Evolutionary conservation across 2,329 filamentous ascomycete species (phyloP).

Genomic region (Blumeriella jaapii): DNA sequence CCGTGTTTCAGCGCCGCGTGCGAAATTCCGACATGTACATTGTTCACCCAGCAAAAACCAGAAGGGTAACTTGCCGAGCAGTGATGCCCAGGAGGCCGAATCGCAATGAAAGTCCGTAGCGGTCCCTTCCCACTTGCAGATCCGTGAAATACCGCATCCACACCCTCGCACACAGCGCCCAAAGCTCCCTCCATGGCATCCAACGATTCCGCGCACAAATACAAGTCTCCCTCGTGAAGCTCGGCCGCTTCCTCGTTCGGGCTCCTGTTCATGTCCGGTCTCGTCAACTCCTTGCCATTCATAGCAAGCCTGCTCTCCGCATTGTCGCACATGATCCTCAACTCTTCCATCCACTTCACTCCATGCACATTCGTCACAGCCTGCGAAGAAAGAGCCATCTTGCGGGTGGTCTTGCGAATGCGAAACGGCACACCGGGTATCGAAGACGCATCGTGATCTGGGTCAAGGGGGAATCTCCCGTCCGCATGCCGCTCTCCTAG

Average conservation of each 20-base stretch:
- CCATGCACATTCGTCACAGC: conserved; percentile 89
- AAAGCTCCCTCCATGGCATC: conserved; percentile 83
- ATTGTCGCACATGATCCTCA: conserved; percentile 71
- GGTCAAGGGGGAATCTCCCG: conserved; percentile 55
- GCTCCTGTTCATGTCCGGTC: conserved; percentile 50
- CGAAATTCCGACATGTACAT: conserved; percentile 93
- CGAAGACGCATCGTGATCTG: conserved; percentile 39
- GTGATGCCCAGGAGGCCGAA: conserved; percentile 89
- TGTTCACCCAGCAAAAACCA: conserved; percentile 98
- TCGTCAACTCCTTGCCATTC: conserved; percentile 65
- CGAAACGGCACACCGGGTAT: conserved; percentile 62
- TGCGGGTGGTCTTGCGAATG: conserved; percentile 69
- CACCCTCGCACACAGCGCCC: conserved; percentile 85
- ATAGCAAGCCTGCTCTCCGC: conserved; percentile 68
- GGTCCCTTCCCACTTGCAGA: conserved; percentile 38
- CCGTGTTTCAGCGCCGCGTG: conserved; percentile 76
- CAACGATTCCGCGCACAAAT: conserved; percentile 76
- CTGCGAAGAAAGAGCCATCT: conserved; percentile 57
- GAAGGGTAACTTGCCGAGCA: conserved; percentile 84
- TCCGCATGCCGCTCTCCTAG: conserved; percentile 70
- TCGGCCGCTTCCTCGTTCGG: conserved; percentile 33
- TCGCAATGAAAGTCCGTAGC: conserved; percentile 76
- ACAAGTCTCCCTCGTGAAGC: conserved; percentile 82
- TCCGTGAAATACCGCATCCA: conserved; percentile 68
- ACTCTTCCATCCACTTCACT: conserved; percentile 82